Base-by-base conservation (phyloP, 257 asterid species). In the Primulina huaijiensis region DNA sequence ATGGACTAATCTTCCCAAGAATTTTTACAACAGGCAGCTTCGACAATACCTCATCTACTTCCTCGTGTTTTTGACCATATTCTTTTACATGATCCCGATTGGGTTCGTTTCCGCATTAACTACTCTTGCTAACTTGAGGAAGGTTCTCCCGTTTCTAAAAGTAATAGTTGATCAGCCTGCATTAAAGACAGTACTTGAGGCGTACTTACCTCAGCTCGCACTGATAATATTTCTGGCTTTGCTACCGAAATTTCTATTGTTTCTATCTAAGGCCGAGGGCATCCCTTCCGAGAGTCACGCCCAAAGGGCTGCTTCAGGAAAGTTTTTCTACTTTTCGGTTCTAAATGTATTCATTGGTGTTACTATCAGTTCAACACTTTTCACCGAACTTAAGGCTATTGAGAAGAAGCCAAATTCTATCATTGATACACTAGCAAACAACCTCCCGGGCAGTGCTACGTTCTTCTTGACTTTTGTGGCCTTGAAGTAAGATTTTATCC, bases 401-500 rank as follows among this genome's bases (percentile, higher is more conserved):
- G 73, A 88, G 85, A 25, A 86, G 2, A 2, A 82, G 2, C 94
- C 99, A 1, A 58, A 79, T 73, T 64, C 81, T 2, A 1, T 74
- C 9, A 11, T 81, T 46, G 7, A 62, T n/a, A 34, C 84, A 50
- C 82, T 94, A 20, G 99, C 90, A n/a, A 53, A 46, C 7, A 89
- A 95, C 78, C 96, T 94, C 68, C 99, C 99, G 0, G 84, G 83
- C 74, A 89, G 90, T 84, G 99, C 99, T 46, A 94, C 99, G 65
- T 94, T 94, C 89, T 94, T 94, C 87, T 58, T 89, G 84, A 94
- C 99, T 30, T 94, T 78, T 72, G 99, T 94, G 67, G 99, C 97
- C 67, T 76, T 94, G 83, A 81, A 78, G 99, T 94, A 94, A 87
- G 96, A 70, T 68, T 31, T 57, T 57, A 19, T 0, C 25, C 1